Base-by-base conservation (phyloP, 768 basidiomycete species). In the Russula abietina region DNA sequence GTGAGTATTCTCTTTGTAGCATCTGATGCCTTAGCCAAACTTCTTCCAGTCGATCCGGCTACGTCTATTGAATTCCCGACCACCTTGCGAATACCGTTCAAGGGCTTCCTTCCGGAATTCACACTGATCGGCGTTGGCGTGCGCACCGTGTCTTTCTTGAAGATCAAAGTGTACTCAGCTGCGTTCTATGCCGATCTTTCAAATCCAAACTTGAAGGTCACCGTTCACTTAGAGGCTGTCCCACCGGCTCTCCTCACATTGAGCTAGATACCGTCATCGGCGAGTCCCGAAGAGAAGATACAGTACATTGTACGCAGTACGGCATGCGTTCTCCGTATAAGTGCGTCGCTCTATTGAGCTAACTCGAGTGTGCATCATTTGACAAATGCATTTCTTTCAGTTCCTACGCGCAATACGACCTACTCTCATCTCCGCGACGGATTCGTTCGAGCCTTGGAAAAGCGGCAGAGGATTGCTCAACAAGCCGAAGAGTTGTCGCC, bases 101-200 rank as follows among this genome's bases (percentile, higher is more conserved):
- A 84, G 68, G 73, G 82, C 17, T 80, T 83, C 11, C 73, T 83
- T 7, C 83, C 88, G 10, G 74, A 80, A 2, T 82, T 91, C 68
- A 81, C 84, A 12, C 80, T 96, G 6, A 75, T 97, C 22, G 94
- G 94, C 7, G 76, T 92, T 1, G 94, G 94, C 26, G 91, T 93
- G 43, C 80, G 94, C 55, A 91, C 87, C 0, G 93, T 97, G 33
- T 93, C 92, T 16, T 93, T 97, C 74, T 78, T 96, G 43, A 81
- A 86, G 8, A 83, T 97, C 66, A 85, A 91, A 70, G 93, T 96
- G 17, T 97, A 97, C 74, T 89, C 88, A 12, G 84, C 92, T 38
- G 94, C 83, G 2, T 93, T 97, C 75, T 97, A 96, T 72, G 88
- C 91, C 7, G 92, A 96, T 71, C 75, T 93, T 49, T 69, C 77